A percentile compares a stretch with the other conserved stretches of the same genome.
Conservation (phyloP, 176 grass and related monocot species). For the Cenchrus purpureus region DNA sequence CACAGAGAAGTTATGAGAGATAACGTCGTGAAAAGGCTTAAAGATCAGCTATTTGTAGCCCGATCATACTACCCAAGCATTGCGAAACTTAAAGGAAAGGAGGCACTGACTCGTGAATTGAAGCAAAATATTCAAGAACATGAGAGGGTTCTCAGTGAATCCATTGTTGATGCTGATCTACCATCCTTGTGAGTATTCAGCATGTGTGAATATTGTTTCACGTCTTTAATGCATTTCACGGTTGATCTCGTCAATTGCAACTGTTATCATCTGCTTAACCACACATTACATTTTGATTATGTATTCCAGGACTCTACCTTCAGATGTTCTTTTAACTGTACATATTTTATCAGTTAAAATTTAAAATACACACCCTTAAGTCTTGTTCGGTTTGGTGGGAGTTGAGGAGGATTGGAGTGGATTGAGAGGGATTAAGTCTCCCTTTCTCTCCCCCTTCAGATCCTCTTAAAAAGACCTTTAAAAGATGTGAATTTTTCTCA, state of each 20-base stretch:
- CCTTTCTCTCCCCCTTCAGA: too few species aligned
- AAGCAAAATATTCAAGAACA: conserved; percentile 99
- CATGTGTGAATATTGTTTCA: conserved; percentile 6
- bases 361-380: background rate
- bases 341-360: conserved; percentile 27
- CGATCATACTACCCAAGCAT: conserved; percentile 94
- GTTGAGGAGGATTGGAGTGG: background rate
- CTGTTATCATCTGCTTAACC: background rate
- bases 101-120: conserved; percentile 69
- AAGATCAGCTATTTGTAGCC: conserved; percentile 93
- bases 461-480: background rate
- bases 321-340: background rate
- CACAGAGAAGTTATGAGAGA: conserved; percentile 95
- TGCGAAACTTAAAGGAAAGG: conserved; percentile 83
- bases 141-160: conserved; percentile 88
- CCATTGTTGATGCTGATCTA: conserved; percentile 91
- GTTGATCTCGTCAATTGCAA: conserved; percentile 23
- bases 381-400: background rate
- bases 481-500: background rate
- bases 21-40: conserved; percentile 72
- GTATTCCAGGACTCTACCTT: conserved; percentile 14
- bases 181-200: conserved; percentile 79
- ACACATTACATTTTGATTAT: background rate
- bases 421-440: background rate
- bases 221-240: conserved; percentile 22